phyloP scores from a whole-genome alignment of 1,284 basidiomycete species.

The Omphalotus olearius region DNA sequence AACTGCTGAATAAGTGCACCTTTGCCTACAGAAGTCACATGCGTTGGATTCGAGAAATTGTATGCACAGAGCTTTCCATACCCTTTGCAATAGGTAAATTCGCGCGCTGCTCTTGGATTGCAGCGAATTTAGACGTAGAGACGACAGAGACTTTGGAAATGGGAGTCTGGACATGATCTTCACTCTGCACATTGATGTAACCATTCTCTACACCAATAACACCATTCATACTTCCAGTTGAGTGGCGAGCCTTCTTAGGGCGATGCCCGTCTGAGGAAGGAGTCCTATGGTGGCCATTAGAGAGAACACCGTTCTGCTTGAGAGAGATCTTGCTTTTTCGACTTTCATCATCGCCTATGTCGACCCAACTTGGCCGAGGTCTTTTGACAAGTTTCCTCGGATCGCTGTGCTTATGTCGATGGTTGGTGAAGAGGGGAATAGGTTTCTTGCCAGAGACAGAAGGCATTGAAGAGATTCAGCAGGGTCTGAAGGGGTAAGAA shows the following conservation, averaged over 20 bases:
- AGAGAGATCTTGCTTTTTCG: constrained; percentile 21
- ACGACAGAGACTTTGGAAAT: neutral
- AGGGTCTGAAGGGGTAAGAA: too few relatives aligned
- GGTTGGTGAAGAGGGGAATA: constrained; percentile 1
- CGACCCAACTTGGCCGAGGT: constrained; percentile 23
- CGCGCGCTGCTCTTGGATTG: constrained; percentile 59
- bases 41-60: neutral
- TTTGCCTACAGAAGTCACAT: constrained; percentile 46
- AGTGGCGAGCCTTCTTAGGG: constrained; percentile 19
- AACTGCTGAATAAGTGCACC: constrained; percentile 75
- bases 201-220: constrained; percentile 18
- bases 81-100: constrained; percentile 79
- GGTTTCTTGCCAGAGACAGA: constrained; percentile 5
- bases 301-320: constrained; percentile 20
- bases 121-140: constrained; percentile 8
- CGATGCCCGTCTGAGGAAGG: constrained; percentile 18
- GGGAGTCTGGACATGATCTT: neutral
- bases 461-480: neutral
- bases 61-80: constrained; percentile 25
- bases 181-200: neutral
- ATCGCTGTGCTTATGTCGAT: neutral
- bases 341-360: constrained; percentile 32
- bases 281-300: constrained; percentile 21
- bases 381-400: constrained; percentile 6
- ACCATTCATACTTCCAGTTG: constrained; percentile 15